These are phyloP conservation scores for Blastobotrys mokoenaii DNA, from an alignment of 805 yeast genomes.

Conservation along the genomic window DNA sequence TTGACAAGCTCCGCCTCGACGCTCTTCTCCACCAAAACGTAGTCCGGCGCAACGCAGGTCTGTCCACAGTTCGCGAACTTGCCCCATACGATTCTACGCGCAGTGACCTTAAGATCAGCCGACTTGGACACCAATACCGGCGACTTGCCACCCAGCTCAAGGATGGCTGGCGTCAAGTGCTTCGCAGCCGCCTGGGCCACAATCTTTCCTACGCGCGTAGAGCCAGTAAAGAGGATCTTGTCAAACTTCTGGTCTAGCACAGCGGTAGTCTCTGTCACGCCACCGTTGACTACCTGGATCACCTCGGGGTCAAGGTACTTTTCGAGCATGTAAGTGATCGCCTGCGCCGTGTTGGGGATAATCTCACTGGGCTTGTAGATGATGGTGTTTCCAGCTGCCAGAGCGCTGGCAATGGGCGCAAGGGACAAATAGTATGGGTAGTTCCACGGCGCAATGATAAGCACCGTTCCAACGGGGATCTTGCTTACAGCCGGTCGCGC, in stretches of 20 bases:
- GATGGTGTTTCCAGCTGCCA: constrained; percentile 80
- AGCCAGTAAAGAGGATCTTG: constrained; percentile 82
- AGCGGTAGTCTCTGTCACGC: constrained; percentile 49
- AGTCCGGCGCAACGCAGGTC: constrained; percentile 86
- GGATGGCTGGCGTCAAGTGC: constrained; percentile 65
- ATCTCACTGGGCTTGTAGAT: constrained; percentile 69
- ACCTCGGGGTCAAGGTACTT: constrained; percentile 48
- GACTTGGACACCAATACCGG: constrained; percentile 64
- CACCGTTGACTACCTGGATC: constrained; percentile 64
- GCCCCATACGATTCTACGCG: constrained; percentile 70
- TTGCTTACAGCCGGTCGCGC: constrained; percentile 22
- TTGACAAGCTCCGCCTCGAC: constrained; percentile 45
- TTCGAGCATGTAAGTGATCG: constrained; percentile 48
- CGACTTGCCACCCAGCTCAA: constrained; percentile 90
- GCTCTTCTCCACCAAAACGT: constrained; percentile 55
- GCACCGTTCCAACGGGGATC: constrained; percentile 50
- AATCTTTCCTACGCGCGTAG: constrained; percentile 63
- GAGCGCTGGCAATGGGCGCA: constrained; percentile 65
- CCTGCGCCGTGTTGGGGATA: constrained; percentile 51
- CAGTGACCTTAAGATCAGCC: constrained; percentile 32
- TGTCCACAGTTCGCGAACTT: constrained; percentile 79
- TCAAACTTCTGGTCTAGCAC: constrained; percentile 63
- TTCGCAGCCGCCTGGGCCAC: constrained; percentile 80
- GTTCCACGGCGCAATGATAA: constrained; percentile 74
- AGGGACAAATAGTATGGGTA: constrained; percentile 62